Conservation (phyloP, 345 rosid species). For the Brassica napus region Da-Ae NC_063448.1:55546001-55546500, state of each 20-base stretch:
- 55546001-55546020: too few relatives aligned
- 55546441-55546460: not conserved
- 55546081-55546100: not conserved
- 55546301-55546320: not conserved
- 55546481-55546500: not conserved
- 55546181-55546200: too few relatives aligned
- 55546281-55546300: not conserved
- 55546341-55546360: constrained; percentile 9
- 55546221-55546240: not conserved
- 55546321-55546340: constrained; percentile 13
- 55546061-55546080: too few relatives aligned
- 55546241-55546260: not conserved
- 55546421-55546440: not conserved
- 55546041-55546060: too few relatives aligned
- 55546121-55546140: not conserved
- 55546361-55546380: not conserved
- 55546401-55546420: not conserved
- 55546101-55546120: not conserved
- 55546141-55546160: not conserved
- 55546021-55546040: too few relatives aligned
- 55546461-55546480: not conserved
- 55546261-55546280: not conserved
- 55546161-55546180: too few relatives aligned
- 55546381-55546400: not conserved
- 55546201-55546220: not conserved